Percentiles rank a stretch among this genome's conserved stretches.
Conservation (phyloP, 805 yeast species). For the Candida chilensis region DNA sequence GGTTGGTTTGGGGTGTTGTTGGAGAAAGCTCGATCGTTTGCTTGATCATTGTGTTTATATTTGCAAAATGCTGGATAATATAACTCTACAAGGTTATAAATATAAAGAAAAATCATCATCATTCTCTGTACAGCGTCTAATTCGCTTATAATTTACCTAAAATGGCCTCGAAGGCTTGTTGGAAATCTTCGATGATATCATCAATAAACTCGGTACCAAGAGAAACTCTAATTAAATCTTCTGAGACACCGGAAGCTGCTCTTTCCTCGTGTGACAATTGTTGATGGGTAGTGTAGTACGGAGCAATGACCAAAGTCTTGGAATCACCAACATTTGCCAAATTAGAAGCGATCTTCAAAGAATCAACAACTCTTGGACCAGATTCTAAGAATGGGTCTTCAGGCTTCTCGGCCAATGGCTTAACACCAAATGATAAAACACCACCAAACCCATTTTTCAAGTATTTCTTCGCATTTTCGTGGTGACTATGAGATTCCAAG, state of each 20-base stretch:
- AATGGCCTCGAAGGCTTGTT: conserved; percentile 77
- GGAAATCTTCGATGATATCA: conserved; percentile 83
- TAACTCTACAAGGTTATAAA: too few species aligned
- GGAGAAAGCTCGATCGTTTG: neutral
- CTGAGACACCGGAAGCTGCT: conserved; percentile 75
- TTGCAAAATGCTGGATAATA: neutral
- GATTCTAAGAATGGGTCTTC: conserved; percentile 62
- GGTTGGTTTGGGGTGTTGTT: neutral
- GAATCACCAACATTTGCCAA: conserved; percentile 97
- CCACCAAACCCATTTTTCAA: conserved; percentile 78
- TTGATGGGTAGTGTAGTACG: conserved; percentile 93
- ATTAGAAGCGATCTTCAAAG: conserved; percentile 77
- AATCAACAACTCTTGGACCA: conserved; percentile 79
- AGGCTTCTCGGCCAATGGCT: conserved; percentile 37
- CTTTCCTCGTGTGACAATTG: conserved; percentile 82
- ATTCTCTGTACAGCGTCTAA: too few species aligned
- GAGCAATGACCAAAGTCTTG: conserved; percentile 91
- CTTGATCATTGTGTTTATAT: neutral
- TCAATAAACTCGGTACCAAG: conserved; percentile 90
- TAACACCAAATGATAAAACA: conserved; percentile 83
- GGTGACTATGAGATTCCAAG: conserved; percentile 67
- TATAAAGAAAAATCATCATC: too few species aligned
- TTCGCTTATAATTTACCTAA: too few species aligned
- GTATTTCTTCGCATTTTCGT: conserved; percentile 78
- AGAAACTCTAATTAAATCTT: conserved; percentile 80